These are phyloP conservation scores for Hamamelis virginiana DNA, from an alignment of 164 flowering plant genomes.

Conservation along the genomic window DNA sequence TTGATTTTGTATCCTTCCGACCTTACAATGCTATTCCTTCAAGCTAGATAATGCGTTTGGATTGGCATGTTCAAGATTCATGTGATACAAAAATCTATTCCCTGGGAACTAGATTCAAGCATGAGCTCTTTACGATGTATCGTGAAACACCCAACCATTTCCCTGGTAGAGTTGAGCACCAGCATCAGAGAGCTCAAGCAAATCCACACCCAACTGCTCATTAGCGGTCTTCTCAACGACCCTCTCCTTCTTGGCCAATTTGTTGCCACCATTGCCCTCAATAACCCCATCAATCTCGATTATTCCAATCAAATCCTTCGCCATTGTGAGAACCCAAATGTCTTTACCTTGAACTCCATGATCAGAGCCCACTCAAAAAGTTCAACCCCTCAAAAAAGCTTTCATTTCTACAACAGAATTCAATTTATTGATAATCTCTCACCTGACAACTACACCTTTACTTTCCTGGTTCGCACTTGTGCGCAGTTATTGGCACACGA, in stretches of 20 bases:
- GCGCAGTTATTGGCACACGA: slow-evolving; percentile 27
- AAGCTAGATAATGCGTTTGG: too few relatives aligned
- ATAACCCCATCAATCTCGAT: slow-evolving; percentile 25
- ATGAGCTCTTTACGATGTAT: slow-evolving; percentile 26
- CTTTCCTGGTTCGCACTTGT: slow-evolving; percentile 45
- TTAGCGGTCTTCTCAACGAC: slow-evolving; percentile 32
- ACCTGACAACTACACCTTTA: slow-evolving; percentile 60
- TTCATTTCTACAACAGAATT: slow-evolving; percentile 34
- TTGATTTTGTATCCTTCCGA: too few relatives aligned
- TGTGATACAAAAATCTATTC: neutral
- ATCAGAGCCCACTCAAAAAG: slow-evolving; percentile 52
- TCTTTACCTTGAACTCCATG: slow-evolving; percentile 48
- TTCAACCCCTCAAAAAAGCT: slow-evolving; percentile 35
- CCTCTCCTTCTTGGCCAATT: slow-evolving; percentile 36
- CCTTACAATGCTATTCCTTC: too few relatives aligned
- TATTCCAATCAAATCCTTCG: slow-evolving; percentile 38
- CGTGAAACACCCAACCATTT: slow-evolving; percentile 34
- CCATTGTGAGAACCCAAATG: slow-evolving; percentile 29
- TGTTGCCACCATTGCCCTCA: slow-evolving; percentile 33
- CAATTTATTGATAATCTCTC: slow-evolving; percentile 12
- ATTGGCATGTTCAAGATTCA: too few relatives aligned
- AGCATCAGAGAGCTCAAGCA: slow-evolving; percentile 33
- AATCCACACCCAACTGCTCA: slow-evolving; percentile 48
- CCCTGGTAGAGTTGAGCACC: slow-evolving; percentile 29
- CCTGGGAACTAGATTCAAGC: neutral